These are phyloP conservation scores for Hippophae gyantsensis DNA, from an alignment of 306 rosid genomes.

Conservation along the genomic window DNA sequence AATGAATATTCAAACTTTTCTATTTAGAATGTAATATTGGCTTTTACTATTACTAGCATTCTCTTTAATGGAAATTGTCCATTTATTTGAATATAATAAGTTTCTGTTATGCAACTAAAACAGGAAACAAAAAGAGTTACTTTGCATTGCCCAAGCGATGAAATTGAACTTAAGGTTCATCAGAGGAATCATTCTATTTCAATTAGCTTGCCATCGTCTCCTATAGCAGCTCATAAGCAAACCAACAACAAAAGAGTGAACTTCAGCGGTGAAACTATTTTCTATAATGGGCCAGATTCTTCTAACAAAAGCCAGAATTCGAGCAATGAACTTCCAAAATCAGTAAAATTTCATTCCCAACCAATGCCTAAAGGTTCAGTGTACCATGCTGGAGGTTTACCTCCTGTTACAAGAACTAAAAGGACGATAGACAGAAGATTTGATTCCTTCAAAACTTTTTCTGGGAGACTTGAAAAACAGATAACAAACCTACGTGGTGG, in stretches of 20 bases:
- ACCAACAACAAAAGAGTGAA: conserved; percentile 21
- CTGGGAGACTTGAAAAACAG: conserved; percentile 68
- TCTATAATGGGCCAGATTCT: conserved; percentile 15
- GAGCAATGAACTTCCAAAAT: conserved; percentile 17
- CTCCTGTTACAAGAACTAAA: conserved; percentile 25
- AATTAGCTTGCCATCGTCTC: conserved; percentile 69
- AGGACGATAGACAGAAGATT: conserved; percentile 45
- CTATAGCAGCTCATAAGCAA: conserved; percentile 22
- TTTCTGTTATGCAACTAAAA: neutral
- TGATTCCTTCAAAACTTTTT: conserved; percentile 77
- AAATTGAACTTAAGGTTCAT: conserved; percentile 27
- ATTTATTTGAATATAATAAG: neutral
- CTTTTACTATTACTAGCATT: too few species aligned
- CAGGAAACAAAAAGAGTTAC: conserved; percentile 34
- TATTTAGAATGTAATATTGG: neutral
- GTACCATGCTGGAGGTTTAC: neutral
- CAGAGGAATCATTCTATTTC: conserved; percentile 46
- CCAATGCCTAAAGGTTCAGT: conserved; percentile 40
- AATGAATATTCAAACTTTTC: neutral
- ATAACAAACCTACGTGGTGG: conserved; percentile 34
- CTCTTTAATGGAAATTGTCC: neutral
- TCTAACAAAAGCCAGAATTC: neutral
- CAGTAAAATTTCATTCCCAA: conserved; percentile 52
- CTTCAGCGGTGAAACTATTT: conserved; percentile 30
- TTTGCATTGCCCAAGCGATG: conserved; percentile 18